Base-by-base conservation (phyloP, 441 rosid species). In the Aquilaria agallochum region DNA sequence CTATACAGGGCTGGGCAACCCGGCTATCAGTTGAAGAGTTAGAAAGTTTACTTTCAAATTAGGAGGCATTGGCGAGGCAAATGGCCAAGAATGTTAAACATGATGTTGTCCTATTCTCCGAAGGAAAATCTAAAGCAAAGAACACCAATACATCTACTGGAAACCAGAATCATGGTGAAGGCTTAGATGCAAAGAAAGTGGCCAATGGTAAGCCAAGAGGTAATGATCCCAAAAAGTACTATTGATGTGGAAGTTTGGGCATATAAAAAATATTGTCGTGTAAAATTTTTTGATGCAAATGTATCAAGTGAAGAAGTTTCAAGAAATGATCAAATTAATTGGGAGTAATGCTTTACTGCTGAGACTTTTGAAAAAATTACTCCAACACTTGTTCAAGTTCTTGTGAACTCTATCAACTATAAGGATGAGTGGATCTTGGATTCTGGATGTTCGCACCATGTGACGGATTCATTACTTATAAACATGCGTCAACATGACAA, bases 1-100 rank as follows among this genome's bases (percentile, higher is more conserved):
- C 59, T 1, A 51, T 53, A 34, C 69, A 64, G 59, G 57, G 68
- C 5, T 70, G 59, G 69, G 65, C 44, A 40, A 49, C 56, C 53
- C 45, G 63, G 53, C 72, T 58, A 9, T 62, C 58, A 34, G 13
- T 69, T 42, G 63, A 44, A 52, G 50, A 52, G 13, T 20, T 68
- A n/a, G 63, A 69, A 52, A 69, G 27, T 20, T 20, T 20, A 20
- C 27, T 20, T n/a, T 34, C 12, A 53, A 4, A 31, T 62, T 33
- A 66, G 61, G 59, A 71, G 12, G 31, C 60, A 2, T 11, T 55
- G 31, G 67, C 20, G 10, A 61, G 32, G n/a, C 59, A 71, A 45
- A 71, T 66, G 67, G 51, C 9, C 7, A 30, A 9, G 10, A 9
- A 64, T 3, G 53, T 36, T 2, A 5, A 9, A 14, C 34, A 31